Base-by-base conservation (phyloP, 306 rosid species). In the Trifolium pratense region DNA sequence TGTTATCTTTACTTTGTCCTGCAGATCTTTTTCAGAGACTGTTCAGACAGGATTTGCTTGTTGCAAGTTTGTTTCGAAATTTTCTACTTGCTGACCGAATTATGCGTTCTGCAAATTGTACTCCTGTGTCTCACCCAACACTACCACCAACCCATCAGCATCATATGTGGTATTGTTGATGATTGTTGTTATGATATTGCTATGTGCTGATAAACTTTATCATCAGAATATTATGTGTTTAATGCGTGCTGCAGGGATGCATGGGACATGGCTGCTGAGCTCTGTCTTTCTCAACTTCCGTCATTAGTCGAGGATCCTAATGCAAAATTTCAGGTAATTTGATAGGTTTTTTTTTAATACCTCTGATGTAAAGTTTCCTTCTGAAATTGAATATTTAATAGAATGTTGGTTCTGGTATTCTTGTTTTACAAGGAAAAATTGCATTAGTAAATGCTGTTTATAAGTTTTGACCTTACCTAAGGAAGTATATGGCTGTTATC, bases 191-290 rank as follows among this genome's bases (percentile, higher is more conserved):
- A 63, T 74, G 84, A 66, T 66, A 52, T 73, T 72, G 16, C 46
- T 37, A 23, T 51, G 31, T 61, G 45, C 48, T 73, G 59, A 53
- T 18, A 57, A 67, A 64, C 75, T 69, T 56, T 48, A 53, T 75
- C 58, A 25, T 37, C 78, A 74, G 29, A 42, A 46, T 36, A 31
- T 76, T 36, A 31, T 76, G 55, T 74, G 67, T 36, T 49, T 68
- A n/a, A 25, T 77, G 48, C 46, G 51, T 56, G 71, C 75, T 82
- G 86, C 86, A 95, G 99, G 99, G 99, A 95, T 87, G 99, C 99
- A 14, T 95, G 99, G 99, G 99, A 95, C 85, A 95, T 95, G 99
- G 99, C 97, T 79, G 97, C 97, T 75, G 99, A 95, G 86, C 90
- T 95, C 56, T 95, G 97, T 85, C 99, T 95, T 55, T 85, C 99